phyloP scores from a whole-genome alignment of 108 stramenopile genomes.

The Nitzschia inconspicua region DNA sequence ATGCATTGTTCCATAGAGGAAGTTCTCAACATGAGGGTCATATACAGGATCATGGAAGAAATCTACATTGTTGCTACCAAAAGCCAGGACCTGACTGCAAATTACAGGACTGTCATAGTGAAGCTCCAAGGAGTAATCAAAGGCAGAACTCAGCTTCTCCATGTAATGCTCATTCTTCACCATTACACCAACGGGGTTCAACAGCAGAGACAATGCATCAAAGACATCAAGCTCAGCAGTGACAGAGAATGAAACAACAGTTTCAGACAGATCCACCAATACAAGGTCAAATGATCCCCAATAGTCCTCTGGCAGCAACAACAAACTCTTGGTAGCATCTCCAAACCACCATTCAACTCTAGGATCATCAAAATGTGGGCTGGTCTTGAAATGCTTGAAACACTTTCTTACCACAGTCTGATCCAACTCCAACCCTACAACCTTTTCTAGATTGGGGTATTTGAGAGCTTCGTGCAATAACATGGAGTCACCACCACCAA shows the following conservation, averaged over 20 bases:
- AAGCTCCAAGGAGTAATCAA: slow-evolving; percentile 33
- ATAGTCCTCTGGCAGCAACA: slow-evolving; percentile 75
- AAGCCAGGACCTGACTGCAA: slow-evolving; percentile 17
- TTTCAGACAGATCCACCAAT: slow-evolving; percentile 67
- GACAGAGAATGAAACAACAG: slow-evolving; percentile 52
- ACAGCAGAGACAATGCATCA: slow-evolving; percentile 46
- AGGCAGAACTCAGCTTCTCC: slow-evolving; percentile 48
- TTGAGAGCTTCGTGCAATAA: slow-evolving; percentile 77
- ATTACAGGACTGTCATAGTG: slow-evolving; percentile 16
- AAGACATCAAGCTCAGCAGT: slow-evolving; percentile 58
- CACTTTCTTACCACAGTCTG: slow-evolving; percentile 71
- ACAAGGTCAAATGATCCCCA: slow-evolving; percentile 87
- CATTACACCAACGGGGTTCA: slow-evolving; percentile 60
- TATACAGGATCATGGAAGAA: slow-evolving; percentile 10
- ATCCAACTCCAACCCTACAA: slow-evolving; percentile 83
- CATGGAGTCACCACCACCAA: slow-evolving; percentile 91
- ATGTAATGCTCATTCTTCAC: slow-evolving; percentile 56
- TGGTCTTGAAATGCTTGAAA: slow-evolving; percentile 75
- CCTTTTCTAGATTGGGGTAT: slow-evolving; percentile 72
- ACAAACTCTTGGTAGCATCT: slow-evolving; percentile 78
- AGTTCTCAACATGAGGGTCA: slow-evolving; percentile 22
- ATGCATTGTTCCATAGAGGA: not conserved
- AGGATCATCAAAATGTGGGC: slow-evolving; percentile 80
- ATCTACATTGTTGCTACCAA: slow-evolving; percentile 32
- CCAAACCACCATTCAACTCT: slow-evolving; percentile 91